Base-by-base conservation (phyloP, 2,329 filamentous ascomycete species). In the Aspergillus ustus region DNA sequence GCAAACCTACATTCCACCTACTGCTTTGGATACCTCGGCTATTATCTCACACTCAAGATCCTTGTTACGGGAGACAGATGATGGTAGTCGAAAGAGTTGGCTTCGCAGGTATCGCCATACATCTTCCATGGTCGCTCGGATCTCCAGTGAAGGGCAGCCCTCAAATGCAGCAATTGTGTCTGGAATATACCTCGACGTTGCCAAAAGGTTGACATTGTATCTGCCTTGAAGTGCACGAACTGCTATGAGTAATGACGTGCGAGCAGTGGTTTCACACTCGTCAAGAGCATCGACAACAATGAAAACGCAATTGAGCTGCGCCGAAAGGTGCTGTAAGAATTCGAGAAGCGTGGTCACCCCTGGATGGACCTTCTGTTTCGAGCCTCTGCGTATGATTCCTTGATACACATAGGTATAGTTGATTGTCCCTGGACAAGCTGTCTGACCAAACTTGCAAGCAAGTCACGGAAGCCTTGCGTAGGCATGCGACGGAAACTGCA, bases 1-100 rank as follows among this genome's bases (percentile, higher is more conserved):
- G 25, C 25, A 25, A 25, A 70, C 73, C 7, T 68, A 77, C 73
- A 77, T 77, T 57, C 73, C 73, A 46, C 72, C 64, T 7, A 64
- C 70, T 15, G 66, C 61, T 53, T 72, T 59, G 2, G 61, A 54
- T 34, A 77, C 76, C 13, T 20, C 50, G 4, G 63, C 44, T n/a
- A 63, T 67, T 29, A 75, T 70, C 13, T 70, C 58, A 6, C 64
- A 49, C 56, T 68, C 60, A 5, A 72, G 56, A 1, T 68, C 58
- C 7, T 40, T 57, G 25, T 63, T 65, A 20, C 13, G 7, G 25
- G 25, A 51, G 22, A 70, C 52, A 49, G 67, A 66, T 0, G 7
- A 52, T 29, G 63, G 63, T 20, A 70, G 63, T 13, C 65, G 19
- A 48, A 49, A 44, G n/a, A 73, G 52, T 28, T 66, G 59, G 44